Base-by-base conservation (phyloP, 2,329 filamentous ascomycete genomes). In the Exserohilum rostratum region DNA sequence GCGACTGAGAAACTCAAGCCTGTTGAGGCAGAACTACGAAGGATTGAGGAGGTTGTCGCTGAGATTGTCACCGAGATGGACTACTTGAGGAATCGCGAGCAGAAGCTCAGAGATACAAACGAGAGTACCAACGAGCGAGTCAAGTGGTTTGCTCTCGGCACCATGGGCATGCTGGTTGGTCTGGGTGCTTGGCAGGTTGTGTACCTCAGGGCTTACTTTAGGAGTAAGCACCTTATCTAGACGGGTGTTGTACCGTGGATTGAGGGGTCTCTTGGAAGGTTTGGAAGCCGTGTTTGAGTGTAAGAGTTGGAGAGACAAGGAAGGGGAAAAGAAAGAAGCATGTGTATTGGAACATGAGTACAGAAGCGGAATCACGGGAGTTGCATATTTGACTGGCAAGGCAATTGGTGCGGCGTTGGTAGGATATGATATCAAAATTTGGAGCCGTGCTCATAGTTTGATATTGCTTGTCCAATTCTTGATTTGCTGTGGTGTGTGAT, bases 71-170 rank as follows among this genome's bases (percentile, higher is more conserved):
- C 78, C 60, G 93, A 98, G 83, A 96, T 99, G 93, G 93, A 98
- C 63, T 99, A 98, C 80, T 85, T 99, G 68, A 86, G 95, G 64
- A 70, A 78, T 34, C 86, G 95, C 68, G 95, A 99, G 83, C 92
- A 96, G 85, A 96, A 91, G 82, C 85, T 99, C 68, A 85, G 95
- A 76, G 93, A 99, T 80, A 99, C 95, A 67, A 99, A 99, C 78
- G 95, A 99, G 88, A 98, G 93, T 83, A 99, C 95, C 64, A 99
- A 99, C 80, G 95, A 90, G 79, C 87, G 95, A 55, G 95, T 99
- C 71, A 99, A 98, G 83, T 98, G 91, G 92, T 99, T 99, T 78
- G 93, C 93, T 44, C 87, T 97, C 75, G 87, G 88, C 63, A 98
- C 93, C 25, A 98, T 96, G 80, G 89, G 91, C 59, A 88, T 97